Evolutionary conservation across 345 rosid species (phyloP).

Genomic region (Eucalyptus polybractea): DNA sequence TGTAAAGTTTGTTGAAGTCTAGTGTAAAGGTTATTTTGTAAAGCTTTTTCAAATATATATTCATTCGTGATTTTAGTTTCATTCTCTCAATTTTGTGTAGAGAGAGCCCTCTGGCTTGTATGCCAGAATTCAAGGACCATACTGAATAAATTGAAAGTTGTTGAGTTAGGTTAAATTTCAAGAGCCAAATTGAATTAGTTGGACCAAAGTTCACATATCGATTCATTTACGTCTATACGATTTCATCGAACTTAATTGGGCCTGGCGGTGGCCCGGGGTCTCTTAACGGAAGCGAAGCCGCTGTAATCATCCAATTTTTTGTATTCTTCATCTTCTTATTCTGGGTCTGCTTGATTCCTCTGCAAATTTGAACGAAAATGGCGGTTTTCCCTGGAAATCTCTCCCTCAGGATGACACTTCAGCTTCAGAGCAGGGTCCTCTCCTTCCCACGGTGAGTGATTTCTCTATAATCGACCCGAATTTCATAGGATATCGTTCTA

Average conservation of each 20-base stretch:
- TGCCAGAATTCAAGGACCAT: too few relatives aligned
- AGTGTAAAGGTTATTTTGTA: too few relatives aligned
- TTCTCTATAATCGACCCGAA: not conserved
- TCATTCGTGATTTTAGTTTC: too few relatives aligned
- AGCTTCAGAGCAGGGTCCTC: constrained; percentile 15
- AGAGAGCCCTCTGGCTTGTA: too few relatives aligned
- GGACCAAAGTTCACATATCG: too few relatives aligned
- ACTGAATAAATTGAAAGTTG: too few relatives aligned
- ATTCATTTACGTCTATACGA: too few relatives aligned
- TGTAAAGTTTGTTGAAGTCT: too few relatives aligned
- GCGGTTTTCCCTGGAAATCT: constrained; percentile 20
- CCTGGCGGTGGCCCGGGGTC: not conserved
- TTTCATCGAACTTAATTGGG: not conserved
- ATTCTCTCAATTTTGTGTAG: too few relatives aligned
- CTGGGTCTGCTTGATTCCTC: not conserved
- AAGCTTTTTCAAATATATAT: too few relatives aligned
- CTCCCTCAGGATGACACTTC: constrained; percentile 16
- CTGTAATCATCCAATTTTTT: not conserved
- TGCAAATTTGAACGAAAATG: constrained; percentile 6
- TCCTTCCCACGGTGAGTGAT: constrained; percentile 22
- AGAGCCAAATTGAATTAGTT: too few relatives aligned
- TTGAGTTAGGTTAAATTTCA: too few relatives aligned
- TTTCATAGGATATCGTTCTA: not conserved
- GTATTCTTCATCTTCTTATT: not conserved
- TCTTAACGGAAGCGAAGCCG: not conserved